Evolutionary conservation across 495 filamentous ascomycete genomes (phyloP), one percentile per base, ranked within the genome.

Genomic region (Xylaria cubensis): DNA sequence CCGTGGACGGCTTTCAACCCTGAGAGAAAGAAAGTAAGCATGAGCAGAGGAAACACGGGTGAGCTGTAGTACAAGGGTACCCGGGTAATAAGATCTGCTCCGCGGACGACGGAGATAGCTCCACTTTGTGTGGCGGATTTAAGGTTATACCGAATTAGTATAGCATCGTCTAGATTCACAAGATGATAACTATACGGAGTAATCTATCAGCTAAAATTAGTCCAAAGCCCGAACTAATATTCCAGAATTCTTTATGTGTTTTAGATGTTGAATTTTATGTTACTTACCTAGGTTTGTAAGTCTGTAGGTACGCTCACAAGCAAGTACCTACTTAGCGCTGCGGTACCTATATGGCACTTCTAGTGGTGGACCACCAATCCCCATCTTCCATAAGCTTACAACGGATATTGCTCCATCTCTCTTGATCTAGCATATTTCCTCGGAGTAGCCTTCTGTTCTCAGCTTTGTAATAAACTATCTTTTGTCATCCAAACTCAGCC

Each of bases 21-120:
- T 9, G 48, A n/a, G 9, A 41, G 0, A 41, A 7, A 41, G 12
- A 41, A 41, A 41, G 39, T 41, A 41, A 41, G 39, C 39, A 41
- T 12, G 39, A 12, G 48, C 48, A 9, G 48, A n/a, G 48, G 48
- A 50, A 8, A 7, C 19, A 4, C 19, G 19, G 48, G 9, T 8
- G n/a, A 51, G n/a, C 6, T 8, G 48, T 51, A n/a, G 48, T n/a
- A 48, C 46, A 48, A n/a, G 46, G 46, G 46, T 17, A 46, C 13
- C 15, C 10, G 12, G 17, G 46, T n/a, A 48, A 4, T 15, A 48
- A 48, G n/a, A 29, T 13, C 8, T 39, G 58, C 32, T 64, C 63
- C 63, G 63, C 63, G 63, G 63, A 65, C 63, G 63, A 24, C 61
- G 63, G 63, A 65, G 63, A 65, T 65, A 21, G 63, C n/a, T 4